phyloP scores from a whole-genome alignment of 2,329 filamentous ascomycete species.

The Ceratocystis cacaofunesta region DNA sequence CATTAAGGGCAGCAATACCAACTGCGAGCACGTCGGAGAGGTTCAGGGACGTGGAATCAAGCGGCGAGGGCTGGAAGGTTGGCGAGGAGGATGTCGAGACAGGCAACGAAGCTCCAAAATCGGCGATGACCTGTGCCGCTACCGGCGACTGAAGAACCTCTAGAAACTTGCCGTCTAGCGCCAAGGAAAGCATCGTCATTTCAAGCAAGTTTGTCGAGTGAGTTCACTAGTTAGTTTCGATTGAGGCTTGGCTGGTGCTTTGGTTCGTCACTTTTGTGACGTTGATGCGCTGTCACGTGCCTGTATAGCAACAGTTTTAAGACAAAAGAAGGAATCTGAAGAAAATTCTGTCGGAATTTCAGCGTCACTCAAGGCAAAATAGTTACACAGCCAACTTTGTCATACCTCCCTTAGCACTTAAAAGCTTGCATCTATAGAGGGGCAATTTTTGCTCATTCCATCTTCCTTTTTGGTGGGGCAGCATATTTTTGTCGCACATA shows the following conservation, averaged over 20 bases:
- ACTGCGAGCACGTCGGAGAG: slow-evolving; percentile 30
- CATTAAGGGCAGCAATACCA: slow-evolving; percentile 55
- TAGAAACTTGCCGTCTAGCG: slow-evolving; percentile 1
- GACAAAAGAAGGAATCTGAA: background rate
- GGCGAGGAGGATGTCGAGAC: background rate
- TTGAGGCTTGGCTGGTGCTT: background rate
- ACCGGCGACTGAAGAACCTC: slow-evolving; percentile 1
- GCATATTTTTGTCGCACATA: background rate
- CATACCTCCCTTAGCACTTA: background rate
- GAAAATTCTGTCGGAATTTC: background rate
- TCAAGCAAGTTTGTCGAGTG: background rate
- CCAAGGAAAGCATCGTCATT: slow-evolving; percentile 1
- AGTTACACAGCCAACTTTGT: background rate
- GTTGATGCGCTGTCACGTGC: background rate
- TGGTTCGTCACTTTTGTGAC: background rate
- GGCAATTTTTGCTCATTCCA: background rate
- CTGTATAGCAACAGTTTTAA: background rate
- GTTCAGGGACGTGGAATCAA: background rate
- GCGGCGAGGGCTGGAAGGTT: background rate
- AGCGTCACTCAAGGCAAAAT: background rate
- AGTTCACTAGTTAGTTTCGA: background rate
- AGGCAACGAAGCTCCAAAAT: background rate
- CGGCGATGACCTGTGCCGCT: background rate
- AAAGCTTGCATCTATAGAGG: background rate
- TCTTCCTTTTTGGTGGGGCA: background rate